Evolutionary conservation across 306 rosid genomes (phyloP).

Genomic region (Malus sylvestris): DNA sequence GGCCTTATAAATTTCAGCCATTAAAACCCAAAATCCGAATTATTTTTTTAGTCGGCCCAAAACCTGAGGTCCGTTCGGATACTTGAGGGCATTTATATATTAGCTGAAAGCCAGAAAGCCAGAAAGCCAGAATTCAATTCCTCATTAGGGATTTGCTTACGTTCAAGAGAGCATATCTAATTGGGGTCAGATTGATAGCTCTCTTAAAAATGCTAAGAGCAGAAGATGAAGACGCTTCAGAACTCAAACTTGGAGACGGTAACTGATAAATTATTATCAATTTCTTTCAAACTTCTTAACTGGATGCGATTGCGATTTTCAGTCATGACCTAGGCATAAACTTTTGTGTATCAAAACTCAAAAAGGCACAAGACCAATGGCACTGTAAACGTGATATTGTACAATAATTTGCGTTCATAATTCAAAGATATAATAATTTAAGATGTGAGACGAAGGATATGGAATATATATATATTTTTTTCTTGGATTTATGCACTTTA

Average conservation of each 20-base stretch:
- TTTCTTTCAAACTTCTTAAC: neutral
- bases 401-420: neutral
- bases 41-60: neutral
- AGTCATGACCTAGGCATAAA: neutral
- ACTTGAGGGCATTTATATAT: neutral
- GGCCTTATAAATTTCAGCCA: neutral
- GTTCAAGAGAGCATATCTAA: neutral
- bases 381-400: neutral
- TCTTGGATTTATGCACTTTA: neutral
- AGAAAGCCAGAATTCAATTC: neutral
- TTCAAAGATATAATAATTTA: no score
- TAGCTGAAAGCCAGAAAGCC: neutral
- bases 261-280: neutral
- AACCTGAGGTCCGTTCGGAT: neutral
- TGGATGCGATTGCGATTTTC: neutral
- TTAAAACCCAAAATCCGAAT: neutral
- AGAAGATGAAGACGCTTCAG: constrained; percentile 26
- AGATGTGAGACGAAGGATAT: neutral
- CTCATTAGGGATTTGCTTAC: neutral
- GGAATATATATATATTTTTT: no score
- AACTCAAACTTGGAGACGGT: constrained; percentile 32
- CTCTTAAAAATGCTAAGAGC: neutral
- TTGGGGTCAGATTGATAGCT: neutral
- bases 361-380: neutral
- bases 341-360: neutral